A percentile compares a stretch with the other conserved stretches of the same genome.
Conservation (phyloP, 2,329 filamentous ascomycete species). For the Fusarium odoratissimum region DNA sequence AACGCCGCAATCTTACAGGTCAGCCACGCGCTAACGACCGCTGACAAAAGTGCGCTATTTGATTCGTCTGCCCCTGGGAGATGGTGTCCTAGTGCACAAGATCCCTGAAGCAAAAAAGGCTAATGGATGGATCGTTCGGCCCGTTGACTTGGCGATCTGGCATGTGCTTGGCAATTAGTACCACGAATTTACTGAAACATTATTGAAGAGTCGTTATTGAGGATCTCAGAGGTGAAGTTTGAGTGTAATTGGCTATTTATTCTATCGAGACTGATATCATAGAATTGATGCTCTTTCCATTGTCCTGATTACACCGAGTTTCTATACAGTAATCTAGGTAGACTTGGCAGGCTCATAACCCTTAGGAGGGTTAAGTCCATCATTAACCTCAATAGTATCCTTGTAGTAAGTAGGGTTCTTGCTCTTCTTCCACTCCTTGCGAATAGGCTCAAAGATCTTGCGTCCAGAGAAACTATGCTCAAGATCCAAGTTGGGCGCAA, state of each 20-base stretch:
- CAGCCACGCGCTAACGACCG: background rate
- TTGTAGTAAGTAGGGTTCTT: constrained; percentile 56
- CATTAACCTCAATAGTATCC: constrained; percentile 53
- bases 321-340: constrained; percentile 8
- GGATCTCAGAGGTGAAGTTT: accelerated
- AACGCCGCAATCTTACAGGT: constrained; percentile 17
- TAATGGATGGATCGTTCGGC: constrained; percentile 2
- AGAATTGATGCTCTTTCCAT: background rate
- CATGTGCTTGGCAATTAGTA: background rate
- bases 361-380: constrained; percentile 57
- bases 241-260: background rate
- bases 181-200: background rate
- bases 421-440: constrained; percentile 53
- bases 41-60: constrained; percentile 3
- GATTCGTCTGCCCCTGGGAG: constrained; percentile 12
- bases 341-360: constrained; percentile 49
- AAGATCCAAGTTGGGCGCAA: constrained; percentile 55
- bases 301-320: background rate
- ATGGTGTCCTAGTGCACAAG: background rate
- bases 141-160: constrained; percentile 7
- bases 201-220: accelerated
- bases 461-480: constrained; percentile 49
- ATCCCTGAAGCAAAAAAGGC: background rate
- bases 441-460: constrained; percentile 53
- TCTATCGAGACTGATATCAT: background rate